Conservation (phyloP, 495 filamentous ascomycete species). For the Polyplosphaeria fusca region DNA sequence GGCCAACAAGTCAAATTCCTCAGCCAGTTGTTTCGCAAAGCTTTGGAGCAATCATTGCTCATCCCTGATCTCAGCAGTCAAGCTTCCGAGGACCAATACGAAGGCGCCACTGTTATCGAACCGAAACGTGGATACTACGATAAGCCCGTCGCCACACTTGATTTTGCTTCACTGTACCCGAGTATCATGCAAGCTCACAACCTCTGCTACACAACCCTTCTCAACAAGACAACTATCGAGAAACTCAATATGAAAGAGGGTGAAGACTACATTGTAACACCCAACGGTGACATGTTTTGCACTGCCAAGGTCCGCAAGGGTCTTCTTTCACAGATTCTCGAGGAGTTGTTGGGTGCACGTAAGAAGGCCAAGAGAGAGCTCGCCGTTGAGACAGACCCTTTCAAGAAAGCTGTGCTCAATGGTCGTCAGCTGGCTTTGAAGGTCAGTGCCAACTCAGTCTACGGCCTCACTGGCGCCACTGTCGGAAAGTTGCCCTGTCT, state of each 20-base stretch:
- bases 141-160: slow-evolving; percentile 91
- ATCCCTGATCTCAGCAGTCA: slow-evolving; percentile 72
- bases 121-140: slow-evolving; percentile 88
- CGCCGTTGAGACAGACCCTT: slow-evolving; percentile 86
- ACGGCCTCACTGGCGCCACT: slow-evolving; percentile 93
- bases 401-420: slow-evolving; percentile 97
- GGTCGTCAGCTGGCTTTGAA: slow-evolving; percentile 96
- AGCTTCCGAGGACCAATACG: slow-evolving; percentile 75
- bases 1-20: slow-evolving; percentile 98
- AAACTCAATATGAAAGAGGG: slow-evolving; percentile 71
- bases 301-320: slow-evolving; percentile 88
- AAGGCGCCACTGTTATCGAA: slow-evolving; percentile 97
- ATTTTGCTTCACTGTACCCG: slow-evolving; percentile 98
- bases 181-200: slow-evolving; percentile 99
- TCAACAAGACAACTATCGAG: slow-evolving; percentile 77
- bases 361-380: slow-evolving; percentile 91
- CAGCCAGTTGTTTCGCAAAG: slow-evolving; percentile 95
- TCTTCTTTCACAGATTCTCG: slow-evolving; percentile 88
- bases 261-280: slow-evolving; percentile 94
- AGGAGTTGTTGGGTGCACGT: slow-evolving; percentile 82
- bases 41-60: slow-evolving; percentile 84
- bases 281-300: slow-evolving; percentile 89
- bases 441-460: slow-evolving; percentile 95
- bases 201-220: slow-evolving; percentile 92
- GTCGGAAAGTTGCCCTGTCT: slow-evolving; percentile 95